A percentile compares a stretch with the other conserved stretches of the same genome.
Conservation (phyloP, 805 yeast species). For the Wickerhamia fluorescens region DNA sequence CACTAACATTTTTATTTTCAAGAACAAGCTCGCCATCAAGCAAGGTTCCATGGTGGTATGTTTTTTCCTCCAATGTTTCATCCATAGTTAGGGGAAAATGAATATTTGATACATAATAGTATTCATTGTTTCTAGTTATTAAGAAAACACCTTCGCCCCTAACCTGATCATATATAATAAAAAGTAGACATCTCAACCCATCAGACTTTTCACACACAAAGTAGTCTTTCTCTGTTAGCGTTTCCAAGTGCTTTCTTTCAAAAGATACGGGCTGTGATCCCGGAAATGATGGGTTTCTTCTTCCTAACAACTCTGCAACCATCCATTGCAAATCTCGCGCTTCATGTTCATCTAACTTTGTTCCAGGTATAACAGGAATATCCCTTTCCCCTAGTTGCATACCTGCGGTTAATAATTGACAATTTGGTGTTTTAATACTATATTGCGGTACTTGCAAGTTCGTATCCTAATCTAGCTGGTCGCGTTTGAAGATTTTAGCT, state of each 20-base stretch:
- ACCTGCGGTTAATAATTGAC: conserved; percentile 16
- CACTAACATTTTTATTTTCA: conserved; percentile 55
- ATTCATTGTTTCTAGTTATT: conserved; percentile 85
- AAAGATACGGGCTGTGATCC: conserved; percentile 97
- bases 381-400: conserved; percentile 39
- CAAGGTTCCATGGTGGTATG: conserved; percentile 79
- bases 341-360: conserved; percentile 63
- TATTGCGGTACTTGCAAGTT: no score
- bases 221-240: conserved; percentile 66
- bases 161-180: conserved; percentile 57
- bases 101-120: conserved; percentile 70
- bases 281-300: conserved; percentile 56
- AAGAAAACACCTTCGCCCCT: conserved; percentile 85
- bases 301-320: conserved; percentile 59
- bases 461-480: no score
- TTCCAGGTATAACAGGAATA: conserved; percentile 86
- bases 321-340: conserved; percentile 59
- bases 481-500: no score
- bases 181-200: conserved; percentile 80
- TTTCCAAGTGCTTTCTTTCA: conserved; percentile 61
- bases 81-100: conserved; percentile 63
- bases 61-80: conserved; percentile 37
- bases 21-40: conserved; percentile 92
- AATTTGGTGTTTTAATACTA: no score
- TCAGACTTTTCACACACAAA: conserved; percentile 95